A percentile compares a stretch with the other conserved stretches of the same genome.
Conservation (phyloP, 371 early-diverging fungal genomes). For the Umbelopsis sp. region DNA sequence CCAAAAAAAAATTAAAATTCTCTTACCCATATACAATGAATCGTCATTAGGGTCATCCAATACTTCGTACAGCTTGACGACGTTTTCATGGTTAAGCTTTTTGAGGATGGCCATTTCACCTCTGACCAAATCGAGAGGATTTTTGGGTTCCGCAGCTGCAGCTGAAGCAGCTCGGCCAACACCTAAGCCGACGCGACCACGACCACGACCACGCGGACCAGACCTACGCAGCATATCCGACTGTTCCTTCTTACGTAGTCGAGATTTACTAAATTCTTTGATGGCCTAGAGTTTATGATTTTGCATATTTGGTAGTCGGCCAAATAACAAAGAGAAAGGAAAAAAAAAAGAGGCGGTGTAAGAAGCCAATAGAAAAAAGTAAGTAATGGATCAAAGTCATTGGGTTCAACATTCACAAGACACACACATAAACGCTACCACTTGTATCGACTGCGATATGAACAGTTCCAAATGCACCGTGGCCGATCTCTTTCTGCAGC, state of each 20-base stretch:
- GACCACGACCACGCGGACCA: slow-evolving; percentile 41
- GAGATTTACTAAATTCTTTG: slow-evolving; percentile 90
- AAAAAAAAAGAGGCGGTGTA: not conserved
- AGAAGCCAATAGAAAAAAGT: not conserved
- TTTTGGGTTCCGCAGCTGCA: slow-evolving; percentile 18
- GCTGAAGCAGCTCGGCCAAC: slow-evolving; percentile 26
- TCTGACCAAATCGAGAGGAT: slow-evolving; percentile 86
- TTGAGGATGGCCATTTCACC: slow-evolving; percentile 94
- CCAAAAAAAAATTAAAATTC: not conserved
- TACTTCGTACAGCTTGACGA: slow-evolving; percentile 91
- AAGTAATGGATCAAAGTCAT: not conserved
- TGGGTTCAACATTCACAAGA: not conserved
- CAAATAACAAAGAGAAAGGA: not conserved
- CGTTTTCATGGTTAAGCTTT: slow-evolving; percentile 87
- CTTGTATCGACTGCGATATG: slow-evolving; percentile 71
- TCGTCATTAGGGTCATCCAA: slow-evolving; percentile 87
- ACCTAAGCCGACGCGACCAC: slow-evolving; percentile 41
- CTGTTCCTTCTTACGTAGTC: slow-evolving; percentile 75
- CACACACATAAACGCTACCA: slow-evolving; percentile 52
- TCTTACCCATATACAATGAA: slow-evolving; percentile 76
- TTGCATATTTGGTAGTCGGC: not conserved
- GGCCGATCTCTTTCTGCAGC: slow-evolving; percentile 76
- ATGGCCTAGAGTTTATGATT: slow-evolving; percentile 65
- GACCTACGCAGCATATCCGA: slow-evolving; percentile 53
- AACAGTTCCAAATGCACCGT: slow-evolving; percentile 91